Evolutionary conservation across 164 flowering plant genomes (phyloP).

Genomic region (Vitis labrusca): DNA sequence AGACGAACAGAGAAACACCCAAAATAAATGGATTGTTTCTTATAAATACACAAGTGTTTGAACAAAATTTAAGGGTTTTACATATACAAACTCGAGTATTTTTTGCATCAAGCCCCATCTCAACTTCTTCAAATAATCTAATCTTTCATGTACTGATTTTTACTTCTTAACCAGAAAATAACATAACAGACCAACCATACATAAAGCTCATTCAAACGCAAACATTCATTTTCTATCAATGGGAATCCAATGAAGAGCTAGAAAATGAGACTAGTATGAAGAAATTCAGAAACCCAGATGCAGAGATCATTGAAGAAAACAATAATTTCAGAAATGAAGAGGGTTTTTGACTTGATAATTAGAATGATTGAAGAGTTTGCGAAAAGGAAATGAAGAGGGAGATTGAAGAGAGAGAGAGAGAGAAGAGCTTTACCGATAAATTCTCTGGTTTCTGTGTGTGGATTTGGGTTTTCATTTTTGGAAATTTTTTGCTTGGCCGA

Average conservation of each 20-base stretch:
- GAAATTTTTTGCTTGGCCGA: constrained; percentile 18
- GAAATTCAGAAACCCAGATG: not conserved
- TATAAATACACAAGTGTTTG: constrained; percentile 28
- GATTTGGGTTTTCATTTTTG: constrained; percentile 17
- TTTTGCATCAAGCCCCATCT: constrained; percentile 56
- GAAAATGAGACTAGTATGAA: not conserved
- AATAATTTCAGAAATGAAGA: not conserved
- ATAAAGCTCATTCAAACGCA: not conserved
- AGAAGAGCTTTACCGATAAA: not conserved
- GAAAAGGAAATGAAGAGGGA: not conserved
- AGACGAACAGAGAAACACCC: constrained; percentile 26
- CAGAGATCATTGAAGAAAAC: not conserved
- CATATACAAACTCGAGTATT: constrained; percentile 25
- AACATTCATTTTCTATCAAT: not conserved
- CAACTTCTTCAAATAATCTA: not conserved
- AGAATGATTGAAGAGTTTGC: not conserved
- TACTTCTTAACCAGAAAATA: not conserved
- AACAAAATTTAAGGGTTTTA: constrained; percentile 28
- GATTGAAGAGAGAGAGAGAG: not conserved
- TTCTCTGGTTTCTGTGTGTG: not conserved
- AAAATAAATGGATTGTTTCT: constrained; percentile 46
- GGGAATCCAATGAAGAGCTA: not conserved
- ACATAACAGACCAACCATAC: not conserved
- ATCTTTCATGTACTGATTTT: not conserved
- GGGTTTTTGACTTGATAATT: not conserved